Conservation (phyloP, 345 rosid species). For the Bruguiera parviflora region DNA sequence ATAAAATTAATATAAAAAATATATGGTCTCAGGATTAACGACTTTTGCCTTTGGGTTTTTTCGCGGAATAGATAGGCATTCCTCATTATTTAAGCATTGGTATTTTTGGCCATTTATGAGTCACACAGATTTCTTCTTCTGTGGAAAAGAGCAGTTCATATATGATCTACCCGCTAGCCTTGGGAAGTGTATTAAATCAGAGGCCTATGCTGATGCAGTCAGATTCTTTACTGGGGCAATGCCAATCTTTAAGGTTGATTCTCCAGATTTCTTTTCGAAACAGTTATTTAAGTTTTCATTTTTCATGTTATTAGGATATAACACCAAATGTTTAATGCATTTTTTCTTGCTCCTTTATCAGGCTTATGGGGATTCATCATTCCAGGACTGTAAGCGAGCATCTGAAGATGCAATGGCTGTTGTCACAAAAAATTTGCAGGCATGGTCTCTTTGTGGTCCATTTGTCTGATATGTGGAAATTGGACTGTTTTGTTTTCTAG, state of each 20-base stretch:
- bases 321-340: conserved; percentile 12
- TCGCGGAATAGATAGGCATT: not conserved
- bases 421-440: conserved; percentile 81
- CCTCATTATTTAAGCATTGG: conserved; percentile 1
- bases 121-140: conserved; percentile 40
- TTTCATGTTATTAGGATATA: not conserved
- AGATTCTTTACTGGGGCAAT: conserved; percentile 91
- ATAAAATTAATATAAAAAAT: not conserved
- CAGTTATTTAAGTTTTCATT: conserved; percentile 1
- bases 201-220: conserved; percentile 95
- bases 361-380: conserved; percentile 97
- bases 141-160: conserved; percentile 85
- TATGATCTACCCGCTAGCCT: conserved; percentile 98
- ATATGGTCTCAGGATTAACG: not conserved
- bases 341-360: conserved; percentile 25
- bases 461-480: conserved; percentile 5
- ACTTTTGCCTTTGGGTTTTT: not conserved
- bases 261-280: not conserved
- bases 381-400: conserved; percentile 92
- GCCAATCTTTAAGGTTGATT: conserved; percentile 88
- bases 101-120: conserved; percentile 26
- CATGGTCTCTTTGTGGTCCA: conserved; percentile 22
- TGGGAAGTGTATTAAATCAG: conserved; percentile 84
- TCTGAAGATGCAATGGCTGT: conserved; percentile 85
- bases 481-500: not conserved